phyloP scores from a whole-genome alignment of 2,329 filamentous ascomycete species.

The Phialophora tarda region DNA sequence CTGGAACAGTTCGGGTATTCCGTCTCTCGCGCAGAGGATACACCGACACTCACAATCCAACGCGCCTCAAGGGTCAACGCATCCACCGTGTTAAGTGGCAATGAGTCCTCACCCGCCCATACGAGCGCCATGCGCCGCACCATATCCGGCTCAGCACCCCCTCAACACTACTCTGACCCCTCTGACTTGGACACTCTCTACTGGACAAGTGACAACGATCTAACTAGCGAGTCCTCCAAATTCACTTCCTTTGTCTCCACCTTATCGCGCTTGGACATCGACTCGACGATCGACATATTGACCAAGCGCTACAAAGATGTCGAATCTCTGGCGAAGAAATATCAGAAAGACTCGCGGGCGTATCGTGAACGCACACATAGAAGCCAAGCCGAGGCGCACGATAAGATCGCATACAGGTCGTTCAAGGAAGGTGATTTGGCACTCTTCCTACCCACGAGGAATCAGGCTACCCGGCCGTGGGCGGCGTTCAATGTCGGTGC shows the following conservation, averaged over 20 bases:
- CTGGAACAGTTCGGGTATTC: slow-evolving; percentile 87
- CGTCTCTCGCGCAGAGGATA: slow-evolving; percentile 73
- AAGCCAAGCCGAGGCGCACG: slow-evolving; percentile 82
- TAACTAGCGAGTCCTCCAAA: slow-evolving; percentile 70
- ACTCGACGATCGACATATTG: slow-evolving; percentile 81
- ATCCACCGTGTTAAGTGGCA: slow-evolving; percentile 51
- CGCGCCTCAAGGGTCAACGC: slow-evolving; percentile 65
- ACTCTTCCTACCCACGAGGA: slow-evolving; percentile 89
- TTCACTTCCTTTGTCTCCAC: slow-evolving; percentile 77
- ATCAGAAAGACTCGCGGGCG: slow-evolving; percentile 82
- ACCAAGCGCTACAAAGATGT: slow-evolving; percentile 91
- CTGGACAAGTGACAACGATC: slow-evolving; percentile 76
- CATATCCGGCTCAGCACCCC: slow-evolving; percentile 59
- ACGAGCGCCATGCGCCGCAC: slow-evolving; percentile 46
- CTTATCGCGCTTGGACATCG: slow-evolving; percentile 79
- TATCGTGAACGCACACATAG: slow-evolving; percentile 87
- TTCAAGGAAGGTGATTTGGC: slow-evolving; percentile 98
- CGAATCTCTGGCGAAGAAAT: slow-evolving; percentile 90
- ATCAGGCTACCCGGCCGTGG: slow-evolving; percentile 94
- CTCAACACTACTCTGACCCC: slow-evolving; percentile 64
- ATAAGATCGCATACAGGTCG: slow-evolving; percentile 93
- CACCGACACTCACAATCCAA: slow-evolving; percentile 70
- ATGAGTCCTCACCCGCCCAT: slow-evolving; percentile 34
- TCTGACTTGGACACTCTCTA: slow-evolving; percentile 75
- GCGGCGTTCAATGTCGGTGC: slow-evolving; percentile 98